Evolutionary conservation across 257 asterid species (phyloP), one percentile per base, ranked within the genome.

Genomic region (Asclepias syriaca): DNA sequence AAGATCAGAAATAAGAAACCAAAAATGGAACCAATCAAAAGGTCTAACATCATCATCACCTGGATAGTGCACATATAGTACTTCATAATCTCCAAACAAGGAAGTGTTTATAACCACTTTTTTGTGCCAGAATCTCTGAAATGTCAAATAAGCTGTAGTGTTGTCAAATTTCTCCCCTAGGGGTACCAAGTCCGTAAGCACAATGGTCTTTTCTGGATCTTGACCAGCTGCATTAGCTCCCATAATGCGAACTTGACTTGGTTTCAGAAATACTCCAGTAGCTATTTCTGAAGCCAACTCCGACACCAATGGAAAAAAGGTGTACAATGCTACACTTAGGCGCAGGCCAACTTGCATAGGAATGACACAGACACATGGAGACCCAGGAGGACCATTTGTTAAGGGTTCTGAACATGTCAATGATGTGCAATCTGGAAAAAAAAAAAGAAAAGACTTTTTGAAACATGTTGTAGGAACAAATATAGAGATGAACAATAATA

Each of bases 221-320:
- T 87, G 92, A 75, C 63, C 86, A 37, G 91, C 96, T 74, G 90
- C 90, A 81, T 89, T 91, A 72, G 99, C 99, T 66, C 97, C 99
- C 96, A 89, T 87, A 61, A 94, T 88, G 34, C 93, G 97, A 65
- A 94, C 98, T 87, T 91, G 98, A 86, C 95, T 88, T 74, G 77
- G 92, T 78, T 84, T 84, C 87, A 91, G 75, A 72, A 80, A 88
- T n/a, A 85, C 89, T 63, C 99, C 98, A n/a, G 75, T 72, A 59
- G 95, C 85, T 70, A 94, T 83, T 79, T 91, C 99, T 18, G 85
- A 24, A 21, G 98, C 96, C 65, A 94, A 84, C 83, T 91, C 96
- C 15, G 97, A 85, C 58, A 94, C 97, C 78, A 88, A 80, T 79
- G 99, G 97, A 75, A 94, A 91, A 85, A 94, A 89, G 70, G 96